Conservation (phyloP, 163 green algal species). For the Scenedesmus sp. region DNA sequence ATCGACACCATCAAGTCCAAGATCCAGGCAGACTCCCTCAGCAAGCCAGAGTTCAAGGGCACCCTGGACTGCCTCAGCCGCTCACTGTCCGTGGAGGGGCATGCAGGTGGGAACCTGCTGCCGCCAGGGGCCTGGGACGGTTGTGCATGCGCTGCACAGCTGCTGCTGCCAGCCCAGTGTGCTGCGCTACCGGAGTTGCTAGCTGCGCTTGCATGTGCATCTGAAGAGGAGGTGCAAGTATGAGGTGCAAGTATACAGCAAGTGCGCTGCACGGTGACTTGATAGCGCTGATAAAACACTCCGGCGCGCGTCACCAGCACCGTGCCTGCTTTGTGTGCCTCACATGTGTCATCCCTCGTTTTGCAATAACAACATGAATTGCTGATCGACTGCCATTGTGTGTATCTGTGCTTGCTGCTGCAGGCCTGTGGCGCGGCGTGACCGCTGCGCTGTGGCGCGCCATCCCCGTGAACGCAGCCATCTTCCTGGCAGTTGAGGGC, state of each 20-base stretch:
- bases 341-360: no score
- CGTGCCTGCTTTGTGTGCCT: no score
- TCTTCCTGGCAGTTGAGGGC: constrained; percentile 53
- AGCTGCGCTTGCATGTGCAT: neutral
- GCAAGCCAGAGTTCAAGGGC: constrained; percentile 56
- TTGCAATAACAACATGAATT: neutral
- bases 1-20: constrained; percentile 74
- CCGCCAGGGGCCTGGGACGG: neutral
- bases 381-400: neutral
- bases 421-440: constrained; percentile 41
- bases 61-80: constrained; percentile 56
- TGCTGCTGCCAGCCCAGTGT: neutral
- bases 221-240: no score
- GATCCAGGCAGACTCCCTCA: constrained; percentile 57
- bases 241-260: no score
- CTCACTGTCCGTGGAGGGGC: constrained; percentile 16
- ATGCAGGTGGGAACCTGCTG: neutral
- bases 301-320: no score
- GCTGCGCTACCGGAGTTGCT: neutral
- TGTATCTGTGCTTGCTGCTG: neutral
- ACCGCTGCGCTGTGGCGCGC: constrained; percentile 47
- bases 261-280: no score
- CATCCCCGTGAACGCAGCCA: constrained; percentile 52
- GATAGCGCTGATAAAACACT: no score
- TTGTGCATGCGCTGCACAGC: neutral